Evolutionary conservation across 2,329 filamentous ascomycete species (phyloP), one percentile per base, ranked within the genome.

Genomic region (Epichloe hybrida): DNA sequence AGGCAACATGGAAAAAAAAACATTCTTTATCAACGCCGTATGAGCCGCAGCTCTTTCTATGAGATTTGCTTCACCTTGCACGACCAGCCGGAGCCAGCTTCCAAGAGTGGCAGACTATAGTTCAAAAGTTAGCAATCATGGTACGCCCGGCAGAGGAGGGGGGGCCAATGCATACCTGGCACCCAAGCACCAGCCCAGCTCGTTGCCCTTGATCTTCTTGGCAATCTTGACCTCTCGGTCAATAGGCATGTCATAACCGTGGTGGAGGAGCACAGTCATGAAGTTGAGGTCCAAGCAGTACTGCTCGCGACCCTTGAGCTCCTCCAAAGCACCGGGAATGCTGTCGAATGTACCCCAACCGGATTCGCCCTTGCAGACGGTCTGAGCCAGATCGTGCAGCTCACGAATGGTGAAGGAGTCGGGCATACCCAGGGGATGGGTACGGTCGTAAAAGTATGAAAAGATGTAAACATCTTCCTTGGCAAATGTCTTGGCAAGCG

Each of bases 201-300:
- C 94, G 67, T 96, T 96, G 51, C 83, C 83, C 73, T 94, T 91
- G 64, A 98, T 95, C 77, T 96, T 95, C 85, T 98, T 98, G 53
- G 91, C 93, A 64, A 96, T 95, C 76, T 87, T 91, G 57, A 98
- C 89, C 69, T 98, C 93, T 39, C 94, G 80, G 58, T 95, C 88
- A 60, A 97, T 83, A 4, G 91, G 91, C 88, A 98, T 96, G 59
- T 97, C 93, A 62, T 98, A 98, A 3, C 93, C 93, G 5, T 88
- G 95, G 69, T 97, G 90, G 50, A 97, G 72, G 52, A 98, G 74
- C 27, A 87, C 87, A 60, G 95, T 72, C 88, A 96, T 96, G 64
- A 97, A 98, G 73, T 88, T 98, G 60, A 98, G 73, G 68, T 98
- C 93, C 61, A 98, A 72, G 70, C 93, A 98, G 68, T 85, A 87